Conservation (phyloP, 176 grass and related monocot genomes). For the Triticum aestivum region DNA sequence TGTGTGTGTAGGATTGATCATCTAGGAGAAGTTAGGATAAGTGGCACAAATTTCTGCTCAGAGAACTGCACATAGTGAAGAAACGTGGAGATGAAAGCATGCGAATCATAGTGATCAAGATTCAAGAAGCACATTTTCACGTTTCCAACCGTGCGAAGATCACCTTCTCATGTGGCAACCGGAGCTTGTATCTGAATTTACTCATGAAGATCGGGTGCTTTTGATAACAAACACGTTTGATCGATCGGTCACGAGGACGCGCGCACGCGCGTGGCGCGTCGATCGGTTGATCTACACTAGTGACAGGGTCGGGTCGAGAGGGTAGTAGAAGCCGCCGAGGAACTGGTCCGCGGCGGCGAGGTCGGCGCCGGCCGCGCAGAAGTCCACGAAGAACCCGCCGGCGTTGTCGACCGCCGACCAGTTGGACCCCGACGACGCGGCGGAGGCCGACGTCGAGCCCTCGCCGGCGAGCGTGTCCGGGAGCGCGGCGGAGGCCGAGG, state of each 20-base stretch:
- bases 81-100: neutral
- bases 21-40: neutral
- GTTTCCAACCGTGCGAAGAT: neutral
- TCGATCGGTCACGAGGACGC: slow-evolving; percentile 9
- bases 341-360: slow-evolving; percentile 25
- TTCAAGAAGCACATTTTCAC: neutral
- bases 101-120: neutral
- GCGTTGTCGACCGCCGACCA: slow-evolving; percentile 36
- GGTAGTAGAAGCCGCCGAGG: slow-evolving; percentile 41
- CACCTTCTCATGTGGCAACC: neutral
- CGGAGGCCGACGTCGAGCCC: neutral
- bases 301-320: slow-evolving; percentile 42
- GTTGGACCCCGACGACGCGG: slow-evolving; percentile 44
- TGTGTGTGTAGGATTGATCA: neutral
- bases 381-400: slow-evolving; percentile 32
- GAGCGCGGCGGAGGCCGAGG: slow-evolving; percentile 28
- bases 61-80: too few species aligned
- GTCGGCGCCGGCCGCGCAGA: slow-evolving; percentile 25
- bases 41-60: too few species aligned
- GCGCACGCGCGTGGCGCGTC: neutral
- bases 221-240: neutral
- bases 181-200: neutral
- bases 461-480: neutral
- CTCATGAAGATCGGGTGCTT: neutral
- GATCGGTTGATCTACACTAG: slow-evolving; percentile 21